Percentiles rank a stretch among this genome's conserved stretches.
Evolutionary conservation across 139 green algal species (phyloP).

Genomic region (Prasinococcaceae sp.): DNA sequence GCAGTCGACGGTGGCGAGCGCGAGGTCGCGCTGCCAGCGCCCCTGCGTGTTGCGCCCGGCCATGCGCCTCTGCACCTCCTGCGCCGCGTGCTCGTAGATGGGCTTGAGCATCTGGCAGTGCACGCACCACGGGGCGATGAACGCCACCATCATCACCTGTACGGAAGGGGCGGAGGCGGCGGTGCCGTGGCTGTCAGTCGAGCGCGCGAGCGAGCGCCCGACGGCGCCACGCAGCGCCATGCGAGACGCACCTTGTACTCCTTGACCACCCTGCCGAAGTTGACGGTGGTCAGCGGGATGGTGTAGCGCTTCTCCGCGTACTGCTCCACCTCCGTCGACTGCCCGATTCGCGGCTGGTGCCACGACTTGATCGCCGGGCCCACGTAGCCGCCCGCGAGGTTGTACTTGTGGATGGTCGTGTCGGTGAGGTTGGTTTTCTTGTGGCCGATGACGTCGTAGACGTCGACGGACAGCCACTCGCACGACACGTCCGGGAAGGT

Average conservation of each 20-base stretch:
- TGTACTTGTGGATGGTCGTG: slow-evolving; percentile 12
- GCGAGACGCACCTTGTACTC: slow-evolving; percentile 12
- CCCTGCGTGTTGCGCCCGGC: not conserved
- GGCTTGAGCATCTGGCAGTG: slow-evolving; percentile 10
- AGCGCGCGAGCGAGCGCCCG: no score
- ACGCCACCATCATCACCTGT: slow-evolving; percentile 24
- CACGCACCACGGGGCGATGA: slow-evolving; percentile 24
- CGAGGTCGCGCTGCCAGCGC: not conserved
- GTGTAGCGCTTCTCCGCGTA: not conserved
- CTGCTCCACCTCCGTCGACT: slow-evolving; percentile 5
- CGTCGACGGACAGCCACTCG: slow-evolving; percentile 9
- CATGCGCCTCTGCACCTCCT: slow-evolving; percentile 6
- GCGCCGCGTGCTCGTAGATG: slow-evolving; percentile 9
- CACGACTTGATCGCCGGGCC: not conserved
- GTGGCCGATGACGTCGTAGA: slow-evolving; percentile 17
- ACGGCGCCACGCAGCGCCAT: no score
- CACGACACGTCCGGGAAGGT: slow-evolving; percentile 9
- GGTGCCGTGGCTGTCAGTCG: no score
- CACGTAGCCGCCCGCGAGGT: not conserved
- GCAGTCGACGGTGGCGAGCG: slow-evolving; percentile 16
- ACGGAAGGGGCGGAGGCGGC: no score
- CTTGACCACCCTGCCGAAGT: not conserved
- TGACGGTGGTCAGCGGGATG: not conserved
- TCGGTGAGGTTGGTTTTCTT: slow-evolving; percentile 14
- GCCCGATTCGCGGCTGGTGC: not conserved